These are phyloP conservation scores for Dentipellis fragilis DNA, from an alignment of 768 basidiomycete species.

Conservation along the genomic window DNA sequence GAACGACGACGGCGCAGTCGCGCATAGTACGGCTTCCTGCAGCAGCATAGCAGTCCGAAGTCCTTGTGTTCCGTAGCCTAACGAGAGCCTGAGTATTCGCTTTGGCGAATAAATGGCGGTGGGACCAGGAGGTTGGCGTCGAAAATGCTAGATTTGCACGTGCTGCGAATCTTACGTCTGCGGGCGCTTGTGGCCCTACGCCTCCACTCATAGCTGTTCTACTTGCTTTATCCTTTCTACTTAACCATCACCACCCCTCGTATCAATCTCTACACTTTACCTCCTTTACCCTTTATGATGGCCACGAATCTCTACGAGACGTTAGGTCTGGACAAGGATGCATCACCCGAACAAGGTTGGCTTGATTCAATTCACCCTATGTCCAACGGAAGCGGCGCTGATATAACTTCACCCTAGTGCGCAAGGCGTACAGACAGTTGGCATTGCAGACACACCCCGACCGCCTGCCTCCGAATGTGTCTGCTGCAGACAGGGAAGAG, in stretches of 20 bases:
- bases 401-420: constrained; percentile 33
- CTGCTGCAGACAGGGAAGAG: constrained; percentile 39
- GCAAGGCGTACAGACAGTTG: constrained; percentile 67
- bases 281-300: constrained; percentile 25
- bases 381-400: neutral
- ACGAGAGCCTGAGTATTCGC: neutral
- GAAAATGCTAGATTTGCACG: neutral
- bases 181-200: neutral
- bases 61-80: no score
- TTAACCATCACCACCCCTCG: neutral
- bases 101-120: neutral
- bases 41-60: constrained; percentile 41
- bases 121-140: neutral
- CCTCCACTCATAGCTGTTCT: neutral
- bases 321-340: constrained; percentile 43
- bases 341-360: constrained; percentile 56
- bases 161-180: neutral
- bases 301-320: constrained; percentile 54
- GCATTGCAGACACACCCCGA: constrained; percentile 74
- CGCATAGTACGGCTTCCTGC: constrained; percentile 60
- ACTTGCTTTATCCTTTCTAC: neutral
- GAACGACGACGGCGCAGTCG: constrained; percentile 40
- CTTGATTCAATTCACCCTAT: constrained; percentile 7
- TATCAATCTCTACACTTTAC: neutral
- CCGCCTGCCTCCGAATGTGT: constrained; percentile 37